A percentile compares a stretch with the other conserved stretches of the same genome.
Evolutionary conservation across 257 asterid species (phyloP).

Genomic region (Ilex asprella): DNA sequence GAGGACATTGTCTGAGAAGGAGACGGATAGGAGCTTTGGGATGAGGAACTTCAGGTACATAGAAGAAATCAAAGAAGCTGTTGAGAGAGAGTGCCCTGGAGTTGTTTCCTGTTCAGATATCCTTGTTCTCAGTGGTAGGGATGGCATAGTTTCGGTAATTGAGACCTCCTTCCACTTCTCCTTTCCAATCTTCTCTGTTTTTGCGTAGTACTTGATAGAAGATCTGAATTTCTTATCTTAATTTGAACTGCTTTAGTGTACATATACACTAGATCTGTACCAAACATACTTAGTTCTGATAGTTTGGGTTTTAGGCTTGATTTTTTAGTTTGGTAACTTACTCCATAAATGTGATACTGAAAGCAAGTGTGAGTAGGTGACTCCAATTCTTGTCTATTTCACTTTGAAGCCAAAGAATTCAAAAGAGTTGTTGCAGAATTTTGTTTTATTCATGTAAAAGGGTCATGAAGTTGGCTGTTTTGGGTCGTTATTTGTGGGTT

Average conservation of each 20-base stretch:
- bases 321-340: too few relatives aligned
- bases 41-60: constrained; percentile 93
- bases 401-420: too few relatives aligned
- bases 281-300: too few relatives aligned
- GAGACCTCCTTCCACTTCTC: background rate
- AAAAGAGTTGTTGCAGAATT: too few relatives aligned
- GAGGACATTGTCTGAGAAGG: constrained; percentile 83
- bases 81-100: constrained; percentile 95
- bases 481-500: too few relatives aligned
- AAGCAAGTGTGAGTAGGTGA: too few relatives aligned
- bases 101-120: constrained; percentile 93
- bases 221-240: background rate
- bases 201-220: background rate
- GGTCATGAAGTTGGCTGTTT: too few relatives aligned
- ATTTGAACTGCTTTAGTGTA: background rate
- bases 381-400: too few relatives aligned
- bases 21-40: constrained; percentile 88
- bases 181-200: background rate
- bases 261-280: background rate
- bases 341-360: too few relatives aligned
- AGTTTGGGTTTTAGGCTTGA: too few relatives aligned
- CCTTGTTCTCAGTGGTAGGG: constrained; percentile 88
- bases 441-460: too few relatives aligned
- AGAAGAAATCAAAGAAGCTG: constrained; percentile 78
- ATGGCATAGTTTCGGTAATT: constrained; percentile 67